Evolutionary conservation across 805 yeast species (phyloP).

Genomic region (Ogataea paradorogensis): DNA sequence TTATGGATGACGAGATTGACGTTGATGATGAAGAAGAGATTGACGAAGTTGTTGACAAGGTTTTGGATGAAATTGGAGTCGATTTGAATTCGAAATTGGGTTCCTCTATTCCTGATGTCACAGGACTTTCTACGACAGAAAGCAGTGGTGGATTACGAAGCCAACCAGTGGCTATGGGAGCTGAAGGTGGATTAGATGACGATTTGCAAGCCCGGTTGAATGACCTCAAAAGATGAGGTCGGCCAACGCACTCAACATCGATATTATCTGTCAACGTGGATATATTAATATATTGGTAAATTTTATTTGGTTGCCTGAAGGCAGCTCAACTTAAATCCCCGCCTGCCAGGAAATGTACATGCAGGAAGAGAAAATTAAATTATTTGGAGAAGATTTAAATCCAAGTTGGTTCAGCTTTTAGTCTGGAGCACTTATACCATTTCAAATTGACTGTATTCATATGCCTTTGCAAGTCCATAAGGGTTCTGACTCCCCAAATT

Average conservation of each 20-base stretch:
- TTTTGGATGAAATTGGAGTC: conserved; percentile 93
- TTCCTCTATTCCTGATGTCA: conserved; percentile 41
- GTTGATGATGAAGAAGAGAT: conserved; percentile 81
- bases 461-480: conserved; percentile 10
- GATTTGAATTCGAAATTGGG: conserved; percentile 56
- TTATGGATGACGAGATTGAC: conserved; percentile 87
- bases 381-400: neutral
- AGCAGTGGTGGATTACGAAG: conserved; percentile 7
- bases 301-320: neutral
- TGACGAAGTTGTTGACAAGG: conserved; percentile 87
- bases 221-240: conserved; percentile 59
- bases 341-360: neutral
- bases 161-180: conserved; percentile 32
- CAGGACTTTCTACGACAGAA: conserved; percentile 10
- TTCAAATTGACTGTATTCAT: neutral
- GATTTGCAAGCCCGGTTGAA: conserved; percentile 87
- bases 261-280: conserved; percentile 3
- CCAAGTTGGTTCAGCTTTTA: neutral
- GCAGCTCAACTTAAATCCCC: neutral
- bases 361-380: neutral
- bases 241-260: neutral
- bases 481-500: conserved; percentile 6
- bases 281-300: neutral
- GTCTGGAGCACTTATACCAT: neutral
- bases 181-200: conserved; percentile 55